A percentile compares a stretch with the other conserved stretches of the same genome.
Conservation (phyloP, 2,329 filamentous ascomycete species). For the Trichoderma simmonsii region DNA sequence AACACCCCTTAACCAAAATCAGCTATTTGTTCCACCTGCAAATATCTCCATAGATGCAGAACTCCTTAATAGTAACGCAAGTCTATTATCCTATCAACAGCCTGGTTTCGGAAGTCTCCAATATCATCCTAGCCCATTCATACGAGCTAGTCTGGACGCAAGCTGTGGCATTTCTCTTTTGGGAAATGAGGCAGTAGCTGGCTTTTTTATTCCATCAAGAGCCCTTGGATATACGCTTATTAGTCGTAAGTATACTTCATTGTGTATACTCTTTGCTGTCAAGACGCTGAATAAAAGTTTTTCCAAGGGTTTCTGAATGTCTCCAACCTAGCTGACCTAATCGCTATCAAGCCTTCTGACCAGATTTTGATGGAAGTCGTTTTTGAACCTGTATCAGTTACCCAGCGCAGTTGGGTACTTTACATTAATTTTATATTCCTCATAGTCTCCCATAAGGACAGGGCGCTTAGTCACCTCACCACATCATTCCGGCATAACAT, state of each 20-base stretch:
- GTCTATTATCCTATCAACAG: not conserved
- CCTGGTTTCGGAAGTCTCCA: not conserved
- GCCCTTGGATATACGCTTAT: not conserved
- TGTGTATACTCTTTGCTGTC: not conserved
- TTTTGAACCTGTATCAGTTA: not conserved
- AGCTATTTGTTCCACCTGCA: not conserved
- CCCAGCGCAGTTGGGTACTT: not conserved
- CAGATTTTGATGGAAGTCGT: not conserved
- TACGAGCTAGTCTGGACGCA: not conserved
- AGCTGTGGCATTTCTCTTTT: not conserved
- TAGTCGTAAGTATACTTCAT: not conserved
- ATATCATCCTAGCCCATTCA: not conserved
- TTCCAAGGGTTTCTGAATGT: not conserved
- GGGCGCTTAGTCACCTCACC: not conserved
- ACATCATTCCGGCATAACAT: not conserved
- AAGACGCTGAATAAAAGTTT: not conserved
- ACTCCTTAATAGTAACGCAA: not conserved
- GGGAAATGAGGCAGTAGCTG: not conserved
- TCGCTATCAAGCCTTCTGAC: not conserved
- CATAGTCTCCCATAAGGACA: not conserved
- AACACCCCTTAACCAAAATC: not conserved
- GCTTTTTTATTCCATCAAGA: not conserved
- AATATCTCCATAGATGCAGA: not conserved
- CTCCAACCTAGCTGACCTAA: not conserved
- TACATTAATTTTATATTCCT: not conserved